A percentile compares a stretch with the other conserved stretches of the same genome.
Conservation (phyloP, 2,329 filamentous ascomycete genomes). For the Ophiostoma piceae region DNA sequence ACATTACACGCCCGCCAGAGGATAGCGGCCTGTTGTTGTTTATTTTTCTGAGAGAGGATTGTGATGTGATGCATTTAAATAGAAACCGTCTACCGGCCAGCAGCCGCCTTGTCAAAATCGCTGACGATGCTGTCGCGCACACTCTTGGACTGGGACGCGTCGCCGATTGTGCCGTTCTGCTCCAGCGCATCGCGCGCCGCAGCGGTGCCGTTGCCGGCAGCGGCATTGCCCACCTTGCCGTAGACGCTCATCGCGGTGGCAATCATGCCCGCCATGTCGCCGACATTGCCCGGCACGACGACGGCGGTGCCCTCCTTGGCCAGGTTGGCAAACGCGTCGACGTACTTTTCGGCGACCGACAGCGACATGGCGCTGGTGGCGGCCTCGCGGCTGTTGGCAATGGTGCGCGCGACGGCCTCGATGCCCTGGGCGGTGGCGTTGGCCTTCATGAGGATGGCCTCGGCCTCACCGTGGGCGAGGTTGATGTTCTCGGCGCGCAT, state of each 20-base stretch:
- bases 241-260: conserved; percentile 93
- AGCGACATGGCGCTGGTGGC: conserved; percentile 82
- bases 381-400: conserved; percentile 64
- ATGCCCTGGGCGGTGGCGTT: conserved; percentile 82
- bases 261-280: conserved; percentile 95
- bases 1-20: neutral
- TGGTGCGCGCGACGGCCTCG: conserved; percentile 73
- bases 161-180: conserved; percentile 28
- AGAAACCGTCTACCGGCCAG: conserved; percentile 21
- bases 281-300: conserved; percentile 93
- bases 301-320: conserved; percentile 94
- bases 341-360: conserved; percentile 93
- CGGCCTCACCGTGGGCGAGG: conserved; percentile 82
- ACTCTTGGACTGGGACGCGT: conserved; percentile 18
- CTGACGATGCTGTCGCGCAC: conserved; percentile 31
- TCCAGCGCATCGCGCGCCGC: conserved; percentile 47
- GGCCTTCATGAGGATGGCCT: conserved; percentile 83
- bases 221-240: conserved; percentile 80
- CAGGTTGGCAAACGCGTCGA: conserved; percentile 82
- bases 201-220: conserved; percentile 54
- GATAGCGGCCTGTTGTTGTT: neutral
- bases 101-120: conserved; percentile 31
- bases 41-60: neutral
- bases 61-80: neutral
- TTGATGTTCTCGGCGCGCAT: conserved; percentile 89